A percentile compares a stretch with the other conserved stretches of the same genome.
Evolutionary conservation across 1,284 basidiomycete genomes (phyloP).

Genomic region (Ustilago hordei): DNA sequence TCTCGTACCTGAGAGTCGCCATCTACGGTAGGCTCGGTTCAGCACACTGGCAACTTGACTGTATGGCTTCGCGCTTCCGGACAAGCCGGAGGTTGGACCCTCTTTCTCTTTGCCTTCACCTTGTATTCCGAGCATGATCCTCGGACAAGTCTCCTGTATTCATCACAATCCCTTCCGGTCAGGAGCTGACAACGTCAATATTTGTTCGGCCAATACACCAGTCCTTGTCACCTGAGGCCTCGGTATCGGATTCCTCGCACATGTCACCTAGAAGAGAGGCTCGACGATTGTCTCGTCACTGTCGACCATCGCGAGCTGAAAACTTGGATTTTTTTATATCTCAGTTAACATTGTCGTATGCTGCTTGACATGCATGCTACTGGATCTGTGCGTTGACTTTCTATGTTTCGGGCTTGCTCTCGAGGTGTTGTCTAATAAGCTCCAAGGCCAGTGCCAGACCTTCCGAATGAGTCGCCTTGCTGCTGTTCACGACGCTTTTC

Average conservation of each 20-base stretch:
- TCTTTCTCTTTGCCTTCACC: background rate
- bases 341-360: no score
- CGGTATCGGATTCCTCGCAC: no score
- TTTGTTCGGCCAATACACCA: no score
- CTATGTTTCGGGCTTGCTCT: background rate
- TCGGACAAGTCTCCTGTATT: no score
- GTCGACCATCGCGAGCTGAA: no score
- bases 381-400: background rate
- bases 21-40: background rate
- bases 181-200: no score
- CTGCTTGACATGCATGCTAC: background rate
- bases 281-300: no score
- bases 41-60: background rate
- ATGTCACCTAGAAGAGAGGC: no score
- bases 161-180: no score
- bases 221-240: no score
- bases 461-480: conserved; percentile 18
- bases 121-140: background rate
- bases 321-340: no score
- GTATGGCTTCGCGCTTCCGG: background rate
- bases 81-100: background rate
- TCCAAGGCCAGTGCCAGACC: conserved; percentile 9
- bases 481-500: conserved; percentile 48
- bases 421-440: conserved; percentile 16
- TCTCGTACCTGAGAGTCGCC: background rate